phyloP scores from a whole-genome alignment of 1,139 yeast species.

The Debaryomyces sp. region DNA sequence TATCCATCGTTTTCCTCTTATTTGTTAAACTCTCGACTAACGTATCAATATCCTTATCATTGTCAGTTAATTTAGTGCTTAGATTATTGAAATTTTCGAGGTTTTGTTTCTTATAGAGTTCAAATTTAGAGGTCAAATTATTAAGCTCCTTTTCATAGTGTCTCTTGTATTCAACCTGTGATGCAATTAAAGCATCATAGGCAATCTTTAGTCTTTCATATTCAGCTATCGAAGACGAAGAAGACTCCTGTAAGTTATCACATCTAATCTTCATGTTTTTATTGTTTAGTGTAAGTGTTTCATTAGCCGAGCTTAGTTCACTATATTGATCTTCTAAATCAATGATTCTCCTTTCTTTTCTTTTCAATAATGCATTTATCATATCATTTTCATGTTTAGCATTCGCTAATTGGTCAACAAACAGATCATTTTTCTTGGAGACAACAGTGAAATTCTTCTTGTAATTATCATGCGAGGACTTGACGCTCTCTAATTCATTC shows the following conservation, averaged over 20 bases:
- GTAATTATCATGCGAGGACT: constrained; percentile 39
- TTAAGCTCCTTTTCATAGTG: constrained; percentile 46
- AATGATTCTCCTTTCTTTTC: constrained; percentile 64
- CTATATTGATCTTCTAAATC: constrained; percentile 62
- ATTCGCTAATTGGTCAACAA: constrained; percentile 68
- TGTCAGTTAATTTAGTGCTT: constrained; percentile 29
- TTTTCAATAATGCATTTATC: constrained; percentile 59
- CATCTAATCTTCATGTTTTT: constrained; percentile 53
- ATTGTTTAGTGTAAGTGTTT: constrained; percentile 47
- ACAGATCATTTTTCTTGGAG: constrained; percentile 56
- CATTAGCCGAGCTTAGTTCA: constrained; percentile 47
- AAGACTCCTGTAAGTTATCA: constrained; percentile 51
- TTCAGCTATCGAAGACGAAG: constrained; percentile 52
- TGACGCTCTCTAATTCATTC: constrained; percentile 49
- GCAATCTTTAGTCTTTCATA: constrained; percentile 59
- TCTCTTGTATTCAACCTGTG: constrained; percentile 58
- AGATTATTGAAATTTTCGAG: constrained; percentile 32
- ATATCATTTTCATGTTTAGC: constrained; percentile 73
- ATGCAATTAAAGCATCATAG: constrained; percentile 60
- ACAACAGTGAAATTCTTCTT: constrained; percentile 52
- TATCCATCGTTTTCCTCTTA: constrained; percentile 46
- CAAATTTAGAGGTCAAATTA: constrained; percentile 32
- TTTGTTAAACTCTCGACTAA: constrained; percentile 45
- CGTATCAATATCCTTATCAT: constrained; percentile 50
- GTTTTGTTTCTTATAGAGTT: constrained; percentile 40